Percentiles rank a stretch among this genome's conserved stretches.
Conservation (phyloP, 2,329 filamentous ascomycete genomes). For the Emmonsiellopsis sp. region DNA sequence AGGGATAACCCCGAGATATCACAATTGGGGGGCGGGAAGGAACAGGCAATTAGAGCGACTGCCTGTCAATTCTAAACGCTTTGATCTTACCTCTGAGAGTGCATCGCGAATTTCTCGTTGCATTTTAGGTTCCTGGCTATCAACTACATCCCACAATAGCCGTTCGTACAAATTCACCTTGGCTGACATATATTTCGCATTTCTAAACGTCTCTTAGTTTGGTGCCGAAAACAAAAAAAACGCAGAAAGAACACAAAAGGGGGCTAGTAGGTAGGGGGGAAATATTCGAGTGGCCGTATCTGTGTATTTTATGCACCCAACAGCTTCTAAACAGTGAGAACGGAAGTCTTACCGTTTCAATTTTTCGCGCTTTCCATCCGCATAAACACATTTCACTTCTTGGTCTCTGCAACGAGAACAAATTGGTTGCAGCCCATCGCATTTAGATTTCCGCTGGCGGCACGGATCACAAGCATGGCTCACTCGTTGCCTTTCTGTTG, state of each 20-base stretch:
- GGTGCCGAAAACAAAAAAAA: neutral
- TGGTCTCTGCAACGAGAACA: slow-evolving; percentile 25
- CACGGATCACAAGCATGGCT: slow-evolving; percentile 25
- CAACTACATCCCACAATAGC: slow-evolving; percentile 10
- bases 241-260: neutral
- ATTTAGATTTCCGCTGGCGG: slow-evolving; percentile 28
- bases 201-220: slow-evolving; percentile 7
- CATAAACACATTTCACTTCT: slow-evolving; percentile 22
- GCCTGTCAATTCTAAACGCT: neutral
- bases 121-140: slow-evolving; percentile 7
- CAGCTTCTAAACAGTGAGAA: neutral
- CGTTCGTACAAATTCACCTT: slow-evolving; percentile 12
- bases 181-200: slow-evolving; percentile 11
- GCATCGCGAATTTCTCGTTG: slow-evolving; percentile 11
- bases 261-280: neutral
- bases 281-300: neutral
- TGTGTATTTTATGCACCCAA: neutral
- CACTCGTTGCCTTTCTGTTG: slow-evolving; percentile 12
- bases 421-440: slow-evolving; percentile 23
- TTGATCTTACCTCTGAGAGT: slow-evolving; percentile 9
- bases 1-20: neutral
- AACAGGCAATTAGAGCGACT: neutral
- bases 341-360: slow-evolving; percentile 14
- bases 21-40: neutral
- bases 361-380: slow-evolving; percentile 26